These are phyloP conservation scores for Ogataea philodendri DNA, from an alignment of 805 yeast genomes.

Conservation along the genomic window DNA sequence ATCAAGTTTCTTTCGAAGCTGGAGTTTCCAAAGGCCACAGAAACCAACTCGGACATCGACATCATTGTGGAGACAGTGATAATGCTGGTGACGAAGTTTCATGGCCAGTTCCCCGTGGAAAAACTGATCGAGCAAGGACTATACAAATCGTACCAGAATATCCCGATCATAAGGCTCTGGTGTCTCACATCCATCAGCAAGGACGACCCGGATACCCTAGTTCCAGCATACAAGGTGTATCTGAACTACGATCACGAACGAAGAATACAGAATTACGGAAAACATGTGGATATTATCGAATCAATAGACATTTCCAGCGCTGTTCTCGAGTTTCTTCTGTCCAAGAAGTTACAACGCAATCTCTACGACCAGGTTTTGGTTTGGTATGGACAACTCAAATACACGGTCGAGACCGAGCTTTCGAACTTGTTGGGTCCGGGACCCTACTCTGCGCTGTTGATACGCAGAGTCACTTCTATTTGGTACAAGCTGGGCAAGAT, in stretches of 20 bases:
- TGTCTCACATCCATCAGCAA: conserved; percentile 29
- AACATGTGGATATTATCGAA: conserved; percentile 38
- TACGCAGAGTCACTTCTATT: conserved; percentile 23
- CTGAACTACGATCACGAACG: conserved; percentile 40
- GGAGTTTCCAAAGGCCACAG: conserved; percentile 46
- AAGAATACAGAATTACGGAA: conserved; percentile 34
- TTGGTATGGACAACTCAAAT: conserved; percentile 19
- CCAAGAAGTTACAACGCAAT: conserved; percentile 8
- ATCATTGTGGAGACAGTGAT: conserved; percentile 33
- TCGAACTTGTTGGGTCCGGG: conserved; percentile 8
- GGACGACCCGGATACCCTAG: conserved; percentile 23
- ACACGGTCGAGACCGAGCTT: conserved; percentile 10
- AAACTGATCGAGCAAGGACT: conserved; percentile 35
- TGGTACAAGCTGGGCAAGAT: conserved; percentile 29
- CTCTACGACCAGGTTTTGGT: conserved; percentile 18
- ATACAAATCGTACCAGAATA: conserved; percentile 46
- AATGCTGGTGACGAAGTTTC: conserved; percentile 14
- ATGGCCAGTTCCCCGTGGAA: conserved; percentile 22
- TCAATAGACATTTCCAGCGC: conserved; percentile 23
- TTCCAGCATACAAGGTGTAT: conserved; percentile 40
- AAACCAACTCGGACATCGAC: conserved; percentile 32
- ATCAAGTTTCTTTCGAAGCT: conserved; percentile 23
- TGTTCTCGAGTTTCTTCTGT: conserved; percentile 18
- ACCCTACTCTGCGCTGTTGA: conserved; percentile 23
- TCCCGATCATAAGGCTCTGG: conserved; percentile 37